phyloP scores from a whole-genome alignment of 805 yeast genomes.

The Komagataella ulmi region DNA sequence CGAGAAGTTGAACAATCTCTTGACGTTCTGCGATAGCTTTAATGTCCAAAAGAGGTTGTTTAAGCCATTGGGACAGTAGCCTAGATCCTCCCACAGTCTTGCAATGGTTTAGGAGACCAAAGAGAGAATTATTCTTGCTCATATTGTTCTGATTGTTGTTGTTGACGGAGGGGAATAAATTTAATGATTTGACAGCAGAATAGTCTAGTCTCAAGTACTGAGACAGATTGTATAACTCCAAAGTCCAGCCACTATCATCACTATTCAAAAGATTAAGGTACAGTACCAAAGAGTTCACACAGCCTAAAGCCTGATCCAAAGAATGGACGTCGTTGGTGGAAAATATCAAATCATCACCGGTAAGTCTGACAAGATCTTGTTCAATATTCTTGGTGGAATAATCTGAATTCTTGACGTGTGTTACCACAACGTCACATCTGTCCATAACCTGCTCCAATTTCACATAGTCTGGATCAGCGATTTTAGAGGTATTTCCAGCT shows the following conservation, averaged over 20 bases:
- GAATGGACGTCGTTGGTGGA: slow-evolving; percentile 43
- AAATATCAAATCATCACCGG: slow-evolving; percentile 40
- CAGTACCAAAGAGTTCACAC: slow-evolving; percentile 54
- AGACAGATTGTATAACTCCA: slow-evolving; percentile 58
- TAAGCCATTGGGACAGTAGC: slow-evolving; percentile 84
- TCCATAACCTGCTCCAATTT: slow-evolving; percentile 64
- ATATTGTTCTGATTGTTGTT: slow-evolving; percentile 27
- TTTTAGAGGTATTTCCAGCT: slow-evolving; percentile 22
- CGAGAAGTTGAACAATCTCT: slow-evolving; percentile 54
- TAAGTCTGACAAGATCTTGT: slow-evolving; percentile 62
- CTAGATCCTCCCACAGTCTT: slow-evolving; percentile 85
- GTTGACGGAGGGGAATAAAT: slow-evolving; percentile 56
- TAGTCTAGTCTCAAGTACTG: slow-evolving; percentile 85
- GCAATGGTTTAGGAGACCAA: slow-evolving; percentile 78
- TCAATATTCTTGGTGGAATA: slow-evolving; percentile 61
- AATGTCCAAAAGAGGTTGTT: slow-evolving; percentile 76
- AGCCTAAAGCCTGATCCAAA: slow-evolving; percentile 36
- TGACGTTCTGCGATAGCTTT: slow-evolving; percentile 56
- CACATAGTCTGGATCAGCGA: slow-evolving; percentile 36
- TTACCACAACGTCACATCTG: slow-evolving; percentile 63
- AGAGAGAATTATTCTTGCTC: slow-evolving; percentile 38
- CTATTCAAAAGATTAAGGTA: slow-evolving; percentile 49
- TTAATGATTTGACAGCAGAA: slow-evolving; percentile 79
- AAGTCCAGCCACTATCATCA: slow-evolving; percentile 35
- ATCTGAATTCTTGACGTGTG: slow-evolving; percentile 41